Evolutionary conservation across 805 yeast genomes (phyloP).

Genomic region (Myxozyma vanderwaltii): DNA sequence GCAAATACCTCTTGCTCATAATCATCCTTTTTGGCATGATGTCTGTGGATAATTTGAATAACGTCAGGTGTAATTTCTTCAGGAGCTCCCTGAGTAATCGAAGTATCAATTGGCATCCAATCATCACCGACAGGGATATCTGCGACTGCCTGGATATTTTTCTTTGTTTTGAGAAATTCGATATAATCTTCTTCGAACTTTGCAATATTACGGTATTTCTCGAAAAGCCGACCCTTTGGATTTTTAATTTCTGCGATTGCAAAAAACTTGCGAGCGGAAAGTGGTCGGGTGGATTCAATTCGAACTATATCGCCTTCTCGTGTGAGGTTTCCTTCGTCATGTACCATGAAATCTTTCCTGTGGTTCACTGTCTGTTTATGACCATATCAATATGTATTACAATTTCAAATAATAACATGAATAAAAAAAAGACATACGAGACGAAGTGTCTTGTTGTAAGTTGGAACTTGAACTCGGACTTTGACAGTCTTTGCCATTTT

Average conservation of each 20-base stretch:
- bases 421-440: conserved; percentile 3
- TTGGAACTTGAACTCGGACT: conserved; percentile 80
- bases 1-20: not conserved
- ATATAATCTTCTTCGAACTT: conserved; percentile 8
- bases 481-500: conserved; percentile 94
- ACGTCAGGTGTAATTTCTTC: conserved; percentile 10
- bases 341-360: conserved; percentile 84
- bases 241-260: conserved; percentile 94
- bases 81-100: not conserved
- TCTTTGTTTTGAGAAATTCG: not conserved
- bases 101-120: conserved; percentile 7
- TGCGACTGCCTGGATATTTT: not conserved
- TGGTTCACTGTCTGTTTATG: conserved; percentile 60
- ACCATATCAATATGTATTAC: not conserved
- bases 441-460: conserved; percentile 57
- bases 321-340: conserved; percentile 88
- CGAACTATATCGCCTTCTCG: conserved; percentile 95
- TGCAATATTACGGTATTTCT: conserved; percentile 15
- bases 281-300: conserved; percentile 80
- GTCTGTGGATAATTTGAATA: conserved; percentile 20
- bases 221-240: conserved; percentile 18
- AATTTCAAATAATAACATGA: not conserved
- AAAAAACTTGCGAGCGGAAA: conserved; percentile 78
- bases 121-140: conserved; percentile 6
- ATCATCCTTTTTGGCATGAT: conserved; percentile 6